Percentiles rank a stretch among this genome's conserved stretches.
Conservation (phyloP, 2,329 filamentous ascomycete species). For the Ophiostoma montium region DNA sequence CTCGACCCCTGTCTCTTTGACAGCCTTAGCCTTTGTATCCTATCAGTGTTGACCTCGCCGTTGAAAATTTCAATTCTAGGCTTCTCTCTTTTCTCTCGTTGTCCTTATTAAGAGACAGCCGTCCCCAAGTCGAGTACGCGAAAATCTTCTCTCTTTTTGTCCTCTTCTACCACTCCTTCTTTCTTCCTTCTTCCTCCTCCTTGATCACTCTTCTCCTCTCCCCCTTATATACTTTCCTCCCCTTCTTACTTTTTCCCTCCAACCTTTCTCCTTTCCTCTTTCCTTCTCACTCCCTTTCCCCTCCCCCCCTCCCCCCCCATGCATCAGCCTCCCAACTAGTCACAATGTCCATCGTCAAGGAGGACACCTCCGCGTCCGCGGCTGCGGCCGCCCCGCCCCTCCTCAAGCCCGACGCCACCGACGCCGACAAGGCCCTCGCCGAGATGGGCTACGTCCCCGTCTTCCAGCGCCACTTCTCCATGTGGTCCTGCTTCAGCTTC, state of each 20-base stretch:
- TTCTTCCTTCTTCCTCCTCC: not conserved
- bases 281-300: not conserved
- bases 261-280: not conserved
- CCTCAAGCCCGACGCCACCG: conserved; percentile 9
- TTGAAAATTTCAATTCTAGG: not conserved
- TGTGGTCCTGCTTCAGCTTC: conserved; percentile 43
- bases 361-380: not conserved
- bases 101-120: conserved; percentile 1
- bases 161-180: not conserved
- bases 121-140: conserved; percentile 2
- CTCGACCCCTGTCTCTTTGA: too few relatives aligned
- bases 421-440: conserved; percentile 21
- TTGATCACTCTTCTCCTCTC: not conserved
- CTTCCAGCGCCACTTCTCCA: conserved; percentile 45
- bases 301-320: not conserved
- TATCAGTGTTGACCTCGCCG: too few relatives aligned
- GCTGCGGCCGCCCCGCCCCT: not conserved
- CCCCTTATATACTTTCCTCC: not conserved
- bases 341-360: not conserved
- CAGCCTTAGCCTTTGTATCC: too few relatives aligned
- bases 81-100: not conserved
- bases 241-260: not conserved
- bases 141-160: not conserved
- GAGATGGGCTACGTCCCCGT: conserved; percentile 26
- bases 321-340: not conserved